Base-by-base conservation (phyloP, 352 stramenopile genomes). In the Globisporangium megalacanthum region DNA sequence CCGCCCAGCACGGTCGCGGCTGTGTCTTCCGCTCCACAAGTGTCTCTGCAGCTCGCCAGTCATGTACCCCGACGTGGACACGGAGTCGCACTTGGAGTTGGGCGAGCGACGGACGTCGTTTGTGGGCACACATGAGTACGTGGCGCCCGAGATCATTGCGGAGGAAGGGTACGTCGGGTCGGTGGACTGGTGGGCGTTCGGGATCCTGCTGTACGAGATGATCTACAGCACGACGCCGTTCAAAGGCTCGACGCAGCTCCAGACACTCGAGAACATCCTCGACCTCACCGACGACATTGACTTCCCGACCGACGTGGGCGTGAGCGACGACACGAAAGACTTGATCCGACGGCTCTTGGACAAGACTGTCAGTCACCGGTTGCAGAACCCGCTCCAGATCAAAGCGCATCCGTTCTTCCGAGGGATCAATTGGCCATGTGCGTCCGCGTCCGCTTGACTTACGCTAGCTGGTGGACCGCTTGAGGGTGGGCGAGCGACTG, bases 341-440 rank as follows among this genome's bases (percentile, higher is more conserved):
- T 70, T 98, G 41, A 89, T 94, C 62, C 58, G 65, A 20, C 55
- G 61, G 20, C 56, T 81, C 25, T 62, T 81, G 2, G 54, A 55
- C 39, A 75, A 77, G 49, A 66, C 55, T 22, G 58, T 67, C 15
- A 42, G 25, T 39, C 61, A 73, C 47, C 67, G 97, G 17, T 64
- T 98, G 11, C 96, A 97, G 66, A 83, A 98, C 49, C 84, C 91
- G 65, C 70, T 86, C 31, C 73, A 97, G 31, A 97, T 98, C 58
- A 93, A 97, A 75, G 73, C 74, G 33, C 94, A 98, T 70, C 79
- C 87, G 44, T 98, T 90, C 72, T 98, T 98, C 68, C 69, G 69
- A 50, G 73, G 80, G 8, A 58, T 94, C n/a, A 78, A 95, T 49
- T 97, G 87, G 86, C 83, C 96, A 58, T 62, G 77, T 68, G 84